These are phyloP conservation scores for Xylaria palmicola DNA, from an alignment of 495 filamentous ascomycete genomes.

Conservation along the genomic window DNA sequence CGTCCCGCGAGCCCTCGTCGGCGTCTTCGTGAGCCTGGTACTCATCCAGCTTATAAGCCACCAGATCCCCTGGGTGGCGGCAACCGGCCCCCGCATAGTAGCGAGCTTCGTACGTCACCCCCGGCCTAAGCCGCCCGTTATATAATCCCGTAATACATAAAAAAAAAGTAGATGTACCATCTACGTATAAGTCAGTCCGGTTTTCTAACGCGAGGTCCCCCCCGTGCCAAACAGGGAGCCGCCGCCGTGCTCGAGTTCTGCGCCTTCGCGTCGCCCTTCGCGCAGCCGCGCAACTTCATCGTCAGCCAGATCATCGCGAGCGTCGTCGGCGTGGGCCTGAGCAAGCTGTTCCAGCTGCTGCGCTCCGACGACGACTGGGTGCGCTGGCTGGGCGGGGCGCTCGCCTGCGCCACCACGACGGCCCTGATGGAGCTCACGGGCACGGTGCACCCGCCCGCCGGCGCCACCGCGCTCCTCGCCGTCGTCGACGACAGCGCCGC, in stretches of 20 bases:
- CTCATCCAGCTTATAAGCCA: constrained; percentile 12
- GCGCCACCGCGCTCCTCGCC: constrained; percentile 80
- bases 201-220: no score
- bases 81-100: constrained; percentile 9
- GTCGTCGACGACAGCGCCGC: constrained; percentile 58
- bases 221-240: no score
- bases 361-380: constrained; percentile 52
- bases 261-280: constrained; percentile 75
- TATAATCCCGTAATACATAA: no score
- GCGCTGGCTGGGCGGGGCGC: constrained; percentile 66
- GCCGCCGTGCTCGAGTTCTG: constrained; percentile 75
- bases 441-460: constrained; percentile 84
- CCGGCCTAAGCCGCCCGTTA: no score
- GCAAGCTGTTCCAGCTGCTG: constrained; percentile 71
- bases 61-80: constrained; percentile 11
- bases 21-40: constrained; percentile 49
- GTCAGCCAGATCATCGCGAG: constrained; percentile 70
- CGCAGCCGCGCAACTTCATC: constrained; percentile 77
- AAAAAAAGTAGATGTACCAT: no score
- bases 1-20: constrained; percentile 53
- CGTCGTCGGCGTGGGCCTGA: constrained; percentile 62
- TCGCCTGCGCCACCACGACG: constrained; percentile 68
- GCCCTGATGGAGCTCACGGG: constrained; percentile 73
- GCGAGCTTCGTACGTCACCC: constrained; percentile 16
- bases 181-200: no score